These are phyloP conservation scores for Solanum ossicruentum DNA, from an alignment of 257 asterid genomes.

Conservation along the genomic window DNA sequence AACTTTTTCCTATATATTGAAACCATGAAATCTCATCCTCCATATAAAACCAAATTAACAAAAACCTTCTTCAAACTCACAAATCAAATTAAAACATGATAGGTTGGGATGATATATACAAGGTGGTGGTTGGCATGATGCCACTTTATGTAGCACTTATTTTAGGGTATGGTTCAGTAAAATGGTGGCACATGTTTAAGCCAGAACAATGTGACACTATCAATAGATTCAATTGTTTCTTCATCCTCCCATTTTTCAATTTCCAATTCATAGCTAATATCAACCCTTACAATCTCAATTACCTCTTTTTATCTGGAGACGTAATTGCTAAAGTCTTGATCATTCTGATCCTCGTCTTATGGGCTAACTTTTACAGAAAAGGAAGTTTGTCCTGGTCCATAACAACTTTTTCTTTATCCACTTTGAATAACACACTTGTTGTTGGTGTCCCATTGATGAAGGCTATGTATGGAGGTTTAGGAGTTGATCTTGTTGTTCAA, in stretches of 20 bases:
- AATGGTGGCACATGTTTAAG: constrained; percentile 20
- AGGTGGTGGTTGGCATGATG: constrained; percentile 14
- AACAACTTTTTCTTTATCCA: constrained; percentile 13
- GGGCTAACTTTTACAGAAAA: constrained; percentile 6
- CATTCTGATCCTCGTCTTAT: neutral
- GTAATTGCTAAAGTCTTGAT: neutral
- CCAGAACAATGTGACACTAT: constrained; percentile 15
- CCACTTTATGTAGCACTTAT: constrained; percentile 15
- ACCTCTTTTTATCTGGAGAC: neutral
- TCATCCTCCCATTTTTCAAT: constrained; percentile 16
- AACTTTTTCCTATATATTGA: neutral
- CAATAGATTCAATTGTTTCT: constrained; percentile 14
- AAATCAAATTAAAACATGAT: constrained; percentile 1
- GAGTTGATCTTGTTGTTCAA: constrained; percentile 19
- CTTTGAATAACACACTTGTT: constrained; percentile 17
- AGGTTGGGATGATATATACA: constrained; percentile 14
- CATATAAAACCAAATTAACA: neutral
- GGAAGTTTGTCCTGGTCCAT: constrained; percentile 10
- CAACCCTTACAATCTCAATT: constrained; percentile 8
- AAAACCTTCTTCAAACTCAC: neutral
- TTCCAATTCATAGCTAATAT: constrained; percentile 11
- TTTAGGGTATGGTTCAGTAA: constrained; percentile 17
- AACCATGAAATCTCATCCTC: neutral
- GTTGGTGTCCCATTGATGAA: constrained; percentile 25
- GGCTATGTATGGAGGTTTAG: constrained; percentile 24